Evolutionary conservation across 2,329 filamentous ascomycete genomes (phyloP).

Genomic region (Fusarium domesticum): DNA sequence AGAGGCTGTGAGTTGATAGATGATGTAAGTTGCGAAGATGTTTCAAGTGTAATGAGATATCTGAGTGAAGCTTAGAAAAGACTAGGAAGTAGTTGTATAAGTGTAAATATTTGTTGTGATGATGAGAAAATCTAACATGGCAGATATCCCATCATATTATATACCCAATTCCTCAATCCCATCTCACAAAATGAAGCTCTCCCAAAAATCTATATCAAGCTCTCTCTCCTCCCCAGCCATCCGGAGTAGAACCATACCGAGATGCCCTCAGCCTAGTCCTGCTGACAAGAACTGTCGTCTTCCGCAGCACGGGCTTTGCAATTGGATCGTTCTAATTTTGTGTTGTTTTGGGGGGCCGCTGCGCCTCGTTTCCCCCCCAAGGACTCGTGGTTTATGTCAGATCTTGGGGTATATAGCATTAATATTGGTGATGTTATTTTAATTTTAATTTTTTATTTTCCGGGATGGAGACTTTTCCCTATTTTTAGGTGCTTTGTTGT

Average conservation of each 20-base stretch:
- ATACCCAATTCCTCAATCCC: not conserved
- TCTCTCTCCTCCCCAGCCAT: not conserved
- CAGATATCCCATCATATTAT: not conserved
- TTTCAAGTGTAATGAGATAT: not conserved
- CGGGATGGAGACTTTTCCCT: not conserved
- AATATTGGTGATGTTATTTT: too few species aligned
- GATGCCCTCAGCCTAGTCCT: not conserved
- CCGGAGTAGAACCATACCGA: slow-evolving; percentile 1
- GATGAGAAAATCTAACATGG: not conserved
- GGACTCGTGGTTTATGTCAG: too few species aligned
- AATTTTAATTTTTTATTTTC: slow-evolving; percentile 7
- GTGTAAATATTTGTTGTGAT: slow-evolving; percentile 1
- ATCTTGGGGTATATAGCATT: too few species aligned
- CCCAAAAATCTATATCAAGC: not conserved
- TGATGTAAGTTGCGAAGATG: not conserved
- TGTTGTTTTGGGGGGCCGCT: too few species aligned
- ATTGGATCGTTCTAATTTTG: not conserved
- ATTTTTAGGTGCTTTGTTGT: slow-evolving; percentile 2
- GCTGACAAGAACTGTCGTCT: slow-evolving; percentile 8
- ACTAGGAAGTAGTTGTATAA: not conserved
- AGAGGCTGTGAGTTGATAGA: too few species aligned
- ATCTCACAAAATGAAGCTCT: not conserved
- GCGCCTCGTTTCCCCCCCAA: too few species aligned
- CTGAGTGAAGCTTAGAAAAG: not conserved
- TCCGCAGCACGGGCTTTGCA: slow-evolving; percentile 10